A percentile compares a stretch with the other conserved stretches of the same genome.
Evolutionary conservation across 345 rosid genomes (phyloP).

Genomic region (Cardiospermum halicacabum): DNA sequence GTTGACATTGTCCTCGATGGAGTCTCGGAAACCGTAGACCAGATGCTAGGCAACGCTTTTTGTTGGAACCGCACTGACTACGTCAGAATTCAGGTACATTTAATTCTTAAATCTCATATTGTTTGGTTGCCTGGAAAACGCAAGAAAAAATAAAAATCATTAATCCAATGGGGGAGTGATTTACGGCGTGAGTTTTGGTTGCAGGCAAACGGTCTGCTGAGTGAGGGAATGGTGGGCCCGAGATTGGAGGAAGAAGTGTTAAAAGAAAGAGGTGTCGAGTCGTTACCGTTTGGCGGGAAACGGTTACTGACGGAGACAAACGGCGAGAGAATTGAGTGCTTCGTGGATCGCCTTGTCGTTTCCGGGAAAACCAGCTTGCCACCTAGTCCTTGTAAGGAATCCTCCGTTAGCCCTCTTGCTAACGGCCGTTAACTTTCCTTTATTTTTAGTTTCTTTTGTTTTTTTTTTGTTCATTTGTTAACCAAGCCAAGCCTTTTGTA

Average conservation of each 20-base stretch:
- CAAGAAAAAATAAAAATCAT: background rate
- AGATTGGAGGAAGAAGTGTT: constrained; percentile 47
- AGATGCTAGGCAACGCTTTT: constrained; percentile 92
- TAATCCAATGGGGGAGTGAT: constrained; percentile 9
- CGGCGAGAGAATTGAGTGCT: constrained; percentile 67
- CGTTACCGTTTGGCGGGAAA: constrained; percentile 91
- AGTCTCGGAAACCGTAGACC: constrained; percentile 89
- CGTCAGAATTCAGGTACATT: constrained; percentile 86
- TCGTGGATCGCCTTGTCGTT: constrained; percentile 79
- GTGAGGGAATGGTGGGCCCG: constrained; percentile 37
- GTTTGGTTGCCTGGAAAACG: constrained; percentile 22
- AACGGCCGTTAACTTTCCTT: constrained; percentile 49
- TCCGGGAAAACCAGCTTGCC: constrained; percentile 72
- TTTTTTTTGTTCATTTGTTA: background rate
- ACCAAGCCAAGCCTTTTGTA: background rate
- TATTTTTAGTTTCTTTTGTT: background rate
- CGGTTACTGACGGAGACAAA: constrained; percentile 79
- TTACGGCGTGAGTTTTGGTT: constrained; percentile 24
- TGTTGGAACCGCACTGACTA: constrained; percentile 90
- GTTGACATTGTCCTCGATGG: constrained; percentile 84
- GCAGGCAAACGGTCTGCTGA: constrained; percentile 61
- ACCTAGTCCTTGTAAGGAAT: constrained; percentile 81
- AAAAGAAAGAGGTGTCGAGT: constrained; percentile 74
- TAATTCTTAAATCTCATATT: background rate
- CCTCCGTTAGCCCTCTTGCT: constrained; percentile 56